Base-by-base conservation (phyloP, 2,329 filamentous ascomycete species). In the Cordyceps cicadae region DNA sequence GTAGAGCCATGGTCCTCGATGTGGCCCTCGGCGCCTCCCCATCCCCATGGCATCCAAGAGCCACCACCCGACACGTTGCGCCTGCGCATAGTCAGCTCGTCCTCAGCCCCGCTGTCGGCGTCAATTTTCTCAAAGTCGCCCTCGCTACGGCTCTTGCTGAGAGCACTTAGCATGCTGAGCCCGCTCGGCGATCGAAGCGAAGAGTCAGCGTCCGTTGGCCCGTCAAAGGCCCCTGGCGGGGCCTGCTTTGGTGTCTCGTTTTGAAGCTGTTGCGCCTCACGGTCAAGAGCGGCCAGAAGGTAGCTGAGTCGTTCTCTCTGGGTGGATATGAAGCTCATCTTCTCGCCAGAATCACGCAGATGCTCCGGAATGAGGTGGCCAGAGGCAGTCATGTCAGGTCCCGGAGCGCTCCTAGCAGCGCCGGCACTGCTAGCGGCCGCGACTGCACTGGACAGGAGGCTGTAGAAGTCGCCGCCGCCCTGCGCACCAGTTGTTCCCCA, bases 51-150 rank as follows among this genome's bases (percentile, higher is more conserved):
- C 70, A 80, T 73, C 79, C 80, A 82, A 1, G 75, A 75, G 2
- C 73, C 73, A 19, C 59, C 52, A 3, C 59, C 48, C 66, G 43
- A 65, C 64, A 66, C 64, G 29, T 72, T 64, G 55, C 71, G 72
- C 63, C 69, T 69, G 59, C 72, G 69, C 29, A 75, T 68, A 19
- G 67, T 68, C 11, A 67, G 77, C 37, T 76, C 78, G 51, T 83
- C 82, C 68, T 84, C 86, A 29, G 76, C 77, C 11, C 81, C 81
- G 68, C 86, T 87, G 69, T 92, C 88, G 39, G 87, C 85, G 64
- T 94, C 89, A 66, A 95, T 90, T 71, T 90, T 89, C 69, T 96
- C 92, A 69, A 97, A 97, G 67, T 96, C 93, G 21, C 83, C 84
- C 70, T 96, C 92, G 71, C 90, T 95, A 64, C 86, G 86, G 69